phyloP scores from a whole-genome alignment of 1,284 basidiomycete genomes.

The Omphalotus olearius region DNA sequence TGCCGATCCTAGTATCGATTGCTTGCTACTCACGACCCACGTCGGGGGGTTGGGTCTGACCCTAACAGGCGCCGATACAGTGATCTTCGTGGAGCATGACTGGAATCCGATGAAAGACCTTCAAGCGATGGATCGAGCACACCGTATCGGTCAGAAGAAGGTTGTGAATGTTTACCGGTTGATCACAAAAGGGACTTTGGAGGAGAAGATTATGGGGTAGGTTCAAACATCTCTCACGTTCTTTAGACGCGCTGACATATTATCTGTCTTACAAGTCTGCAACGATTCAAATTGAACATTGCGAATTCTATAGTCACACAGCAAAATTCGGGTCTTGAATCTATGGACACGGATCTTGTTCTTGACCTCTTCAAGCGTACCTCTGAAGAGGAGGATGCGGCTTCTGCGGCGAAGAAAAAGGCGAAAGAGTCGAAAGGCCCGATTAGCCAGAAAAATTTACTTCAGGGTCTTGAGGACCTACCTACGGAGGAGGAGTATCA shows the following conservation, averaged over 20 bases:
- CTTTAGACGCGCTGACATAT: constrained; percentile 18
- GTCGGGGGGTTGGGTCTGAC: constrained; percentile 97
- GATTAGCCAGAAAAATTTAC: constrained; percentile 70
- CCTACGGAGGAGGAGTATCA: constrained; percentile 90
- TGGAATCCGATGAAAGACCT: constrained; percentile 99
- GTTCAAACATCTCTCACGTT: constrained; percentile 23
- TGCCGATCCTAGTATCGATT: constrained; percentile 95
- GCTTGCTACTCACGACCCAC: constrained; percentile 91
- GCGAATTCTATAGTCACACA: constrained; percentile 96
- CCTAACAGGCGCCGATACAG: constrained; percentile 96
- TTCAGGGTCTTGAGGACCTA: constrained; percentile 85
- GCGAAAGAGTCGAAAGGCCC: constrained; percentile 49
- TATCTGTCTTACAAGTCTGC: constrained; percentile 57
- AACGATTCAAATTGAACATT: constrained; percentile 99
- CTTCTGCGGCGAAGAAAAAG: constrained; percentile 51
- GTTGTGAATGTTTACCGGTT: constrained; percentile 98
- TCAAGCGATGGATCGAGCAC: constrained; percentile 99
- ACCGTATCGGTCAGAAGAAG: constrained; percentile 97
- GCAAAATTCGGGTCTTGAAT: constrained; percentile 89
- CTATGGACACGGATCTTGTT: constrained; percentile 98
- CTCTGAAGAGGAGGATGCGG: constrained; percentile 66
- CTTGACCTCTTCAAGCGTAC: constrained; percentile 91
- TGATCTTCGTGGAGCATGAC: constrained; percentile 99
- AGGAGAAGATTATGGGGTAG: constrained; percentile 99
- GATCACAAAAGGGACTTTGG: constrained; percentile 94